Evolutionary conservation across 495 filamentous ascomycete species (phyloP), one percentile per base, ranked within the genome.

Genomic region (Lophium mytilinum): DNA sequence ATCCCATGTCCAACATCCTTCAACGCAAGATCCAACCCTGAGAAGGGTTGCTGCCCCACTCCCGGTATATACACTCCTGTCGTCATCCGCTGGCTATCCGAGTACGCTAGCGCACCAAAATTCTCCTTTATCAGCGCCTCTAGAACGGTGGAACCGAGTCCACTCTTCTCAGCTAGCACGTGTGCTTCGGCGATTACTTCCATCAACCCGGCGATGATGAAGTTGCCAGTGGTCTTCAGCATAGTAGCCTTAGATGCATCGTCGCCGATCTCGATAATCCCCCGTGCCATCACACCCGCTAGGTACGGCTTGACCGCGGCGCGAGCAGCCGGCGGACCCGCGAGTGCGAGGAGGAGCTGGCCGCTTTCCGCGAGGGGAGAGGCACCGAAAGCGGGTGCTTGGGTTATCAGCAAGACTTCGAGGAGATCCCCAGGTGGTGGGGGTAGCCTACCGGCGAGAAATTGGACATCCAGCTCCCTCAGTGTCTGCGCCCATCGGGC

Each of bases 161-260:
- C 77, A 0, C 75, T 75, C 62, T 76, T 76, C 62, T 80, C 78
- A 17, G 78, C 78, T 57, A 81, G 77, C 19, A 80, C 76, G 56
- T 81, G 78, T 1, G 76, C 73, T 63, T 81, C 78, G 6, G 73
- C 73, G 39, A 80, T 75, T 9, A 60, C 46, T 45, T 46, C 53
- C 52, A 55, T 55, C 9, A 60, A 39, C 1, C 51, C 45, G 3
- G 57, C 45, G 34, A 52, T 60, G 7, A 60, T 50, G 45, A 54
- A 55, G 21, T 60, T 60, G 21, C 45, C 46, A 7, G 65, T 55
- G 0, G 55, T 66, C 43, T 69, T 68, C 34, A 68, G 52, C 12
- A 68, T 41, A 11, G 53, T 60, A 4, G 67, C 59, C 42, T 66
- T 55, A 8, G 53, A 49, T 15, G 60, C 56, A 19, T 72, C 70